These are phyloP conservation scores for Rhizopogon vinicolor DNA, from an alignment of 768 basidiomycete genomes.

Conservation along the genomic window DNA sequence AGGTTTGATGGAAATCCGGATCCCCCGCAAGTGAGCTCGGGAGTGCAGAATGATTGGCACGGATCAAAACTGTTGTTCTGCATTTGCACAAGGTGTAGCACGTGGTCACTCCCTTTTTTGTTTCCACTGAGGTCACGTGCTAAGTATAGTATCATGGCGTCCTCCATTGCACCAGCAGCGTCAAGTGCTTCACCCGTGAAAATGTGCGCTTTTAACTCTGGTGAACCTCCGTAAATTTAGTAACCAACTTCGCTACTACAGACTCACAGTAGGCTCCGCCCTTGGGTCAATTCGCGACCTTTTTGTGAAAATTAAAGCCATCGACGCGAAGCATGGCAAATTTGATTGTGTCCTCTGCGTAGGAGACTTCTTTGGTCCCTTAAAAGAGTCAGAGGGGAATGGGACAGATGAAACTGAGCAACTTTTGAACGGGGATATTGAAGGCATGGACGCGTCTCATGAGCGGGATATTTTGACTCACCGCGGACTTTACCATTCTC, in stretches of 20 bases:
- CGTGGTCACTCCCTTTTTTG: neutral
- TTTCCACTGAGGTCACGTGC: conserved; percentile 5
- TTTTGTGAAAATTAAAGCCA: conserved; percentile 74
- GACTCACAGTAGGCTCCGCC: conserved; percentile 79
- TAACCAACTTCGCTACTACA: conserved; percentile 13
- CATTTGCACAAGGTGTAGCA: neutral
- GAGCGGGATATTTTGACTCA: conserved; percentile 3
- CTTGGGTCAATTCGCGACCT: conserved; percentile 70
- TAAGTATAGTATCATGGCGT: conserved; percentile 14
- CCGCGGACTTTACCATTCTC: conserved; percentile 6
- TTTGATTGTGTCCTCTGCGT: conserved; percentile 80
- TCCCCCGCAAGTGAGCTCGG: neutral
- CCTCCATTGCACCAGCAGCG: conserved; percentile 10
- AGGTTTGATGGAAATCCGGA: neutral
- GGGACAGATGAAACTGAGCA: conserved; percentile 50
- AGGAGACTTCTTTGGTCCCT: conserved; percentile 82
- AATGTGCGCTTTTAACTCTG: conserved; percentile 20
- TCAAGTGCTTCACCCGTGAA: conserved; percentile 17
- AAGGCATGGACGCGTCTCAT: conserved; percentile 41
- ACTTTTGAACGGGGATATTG: conserved; percentile 62
- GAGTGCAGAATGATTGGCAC: no score
- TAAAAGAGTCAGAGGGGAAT: conserved; percentile 28
- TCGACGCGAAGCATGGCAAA: conserved; percentile 90
- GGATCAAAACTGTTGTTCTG: no score
- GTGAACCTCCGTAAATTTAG: conserved; percentile 2